A percentile compares a stretch with the other conserved stretches of the same genome.
phyloP scores from a whole-genome alignment of 2,329 filamentous ascomycete species.

The Aspergillus awamori region DNA sequence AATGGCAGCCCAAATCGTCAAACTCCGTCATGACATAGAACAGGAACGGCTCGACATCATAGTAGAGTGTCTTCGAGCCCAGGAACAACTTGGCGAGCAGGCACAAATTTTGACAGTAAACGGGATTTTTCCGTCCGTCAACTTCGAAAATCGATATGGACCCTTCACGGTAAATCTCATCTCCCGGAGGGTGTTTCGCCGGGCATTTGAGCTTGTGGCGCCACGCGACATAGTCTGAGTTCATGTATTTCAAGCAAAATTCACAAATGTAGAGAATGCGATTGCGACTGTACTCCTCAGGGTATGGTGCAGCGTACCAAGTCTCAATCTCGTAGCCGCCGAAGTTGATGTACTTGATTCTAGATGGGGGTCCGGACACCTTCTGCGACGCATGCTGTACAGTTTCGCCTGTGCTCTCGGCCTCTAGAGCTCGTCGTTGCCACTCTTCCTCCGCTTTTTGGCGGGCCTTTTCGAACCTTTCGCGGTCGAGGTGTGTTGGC shows the following conservation, averaged over 20 bases:
- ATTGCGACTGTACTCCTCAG: conserved; percentile 96
- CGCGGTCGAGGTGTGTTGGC: conserved; percentile 76
- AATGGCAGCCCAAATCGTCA: conserved; percentile 85
- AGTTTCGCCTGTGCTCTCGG: conserved; percentile 66
- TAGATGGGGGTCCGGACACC: conserved; percentile 81
- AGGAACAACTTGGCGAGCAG: conserved; percentile 94
- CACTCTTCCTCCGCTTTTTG: conserved; percentile 91
- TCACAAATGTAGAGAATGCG: conserved; percentile 98
- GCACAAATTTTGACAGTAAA: conserved; percentile 96
- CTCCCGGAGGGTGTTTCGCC: conserved; percentile 93
- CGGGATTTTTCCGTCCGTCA: conserved; percentile 88
- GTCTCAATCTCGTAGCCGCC: conserved; percentile 98
- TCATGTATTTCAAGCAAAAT: conserved; percentile 99
- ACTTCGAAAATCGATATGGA: conserved; percentile 97
- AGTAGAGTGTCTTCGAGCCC: conserved; percentile 97
- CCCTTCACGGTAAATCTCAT: conserved; percentile 96
- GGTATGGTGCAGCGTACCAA: conserved; percentile 97
- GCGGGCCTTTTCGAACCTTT: conserved; percentile 85
- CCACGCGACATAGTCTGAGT: conserved; percentile 97
- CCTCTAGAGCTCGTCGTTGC: conserved; percentile 66
- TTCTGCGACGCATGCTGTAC: conserved; percentile 71
- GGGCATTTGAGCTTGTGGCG: conserved; percentile 96
- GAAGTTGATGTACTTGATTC: conserved; percentile 98
- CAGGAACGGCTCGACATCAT: conserved; percentile 97
- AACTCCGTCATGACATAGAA: conserved; percentile 97